Evolutionary conservation across 331 rosid species (phyloP).

Genomic region (Stylosanthes scabra): DNA sequence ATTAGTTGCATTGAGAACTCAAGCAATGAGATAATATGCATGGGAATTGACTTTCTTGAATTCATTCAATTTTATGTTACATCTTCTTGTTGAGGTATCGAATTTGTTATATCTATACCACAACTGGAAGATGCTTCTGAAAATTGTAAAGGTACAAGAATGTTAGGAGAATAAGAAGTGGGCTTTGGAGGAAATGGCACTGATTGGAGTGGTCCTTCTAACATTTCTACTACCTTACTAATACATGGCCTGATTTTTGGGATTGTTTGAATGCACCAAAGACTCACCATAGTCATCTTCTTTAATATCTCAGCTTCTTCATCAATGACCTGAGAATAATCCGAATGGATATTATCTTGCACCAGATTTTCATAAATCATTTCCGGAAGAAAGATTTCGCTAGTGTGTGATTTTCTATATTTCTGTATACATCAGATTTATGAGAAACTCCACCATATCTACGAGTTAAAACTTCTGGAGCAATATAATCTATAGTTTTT

Average conservation of each 20-base stretch:
- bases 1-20: too few relatives aligned
- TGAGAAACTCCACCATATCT: background rate
- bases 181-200: background rate
- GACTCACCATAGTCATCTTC: background rate
- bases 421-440: background rate
- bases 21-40: too few relatives aligned
- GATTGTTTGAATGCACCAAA: background rate
- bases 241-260: background rate
- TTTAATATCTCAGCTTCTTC: background rate
- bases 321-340: background rate
- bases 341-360: background rate
- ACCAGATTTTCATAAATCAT: background rate
- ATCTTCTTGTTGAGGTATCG: too few relatives aligned
- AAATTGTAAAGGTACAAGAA: too few relatives aligned
- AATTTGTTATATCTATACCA: background rate
- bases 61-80: background rate
- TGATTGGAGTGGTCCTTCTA: background rate
- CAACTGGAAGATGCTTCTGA: too few relatives aligned
- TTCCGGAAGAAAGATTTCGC: background rate
- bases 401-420: background rate
- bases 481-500: background rate
- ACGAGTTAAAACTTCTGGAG: background rate
- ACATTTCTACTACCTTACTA: background rate
- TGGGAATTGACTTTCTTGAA: background rate
- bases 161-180: background rate